Conservation (phyloP, 805 yeast genomes). For the Candida pseudoglaebosa region DNA sequence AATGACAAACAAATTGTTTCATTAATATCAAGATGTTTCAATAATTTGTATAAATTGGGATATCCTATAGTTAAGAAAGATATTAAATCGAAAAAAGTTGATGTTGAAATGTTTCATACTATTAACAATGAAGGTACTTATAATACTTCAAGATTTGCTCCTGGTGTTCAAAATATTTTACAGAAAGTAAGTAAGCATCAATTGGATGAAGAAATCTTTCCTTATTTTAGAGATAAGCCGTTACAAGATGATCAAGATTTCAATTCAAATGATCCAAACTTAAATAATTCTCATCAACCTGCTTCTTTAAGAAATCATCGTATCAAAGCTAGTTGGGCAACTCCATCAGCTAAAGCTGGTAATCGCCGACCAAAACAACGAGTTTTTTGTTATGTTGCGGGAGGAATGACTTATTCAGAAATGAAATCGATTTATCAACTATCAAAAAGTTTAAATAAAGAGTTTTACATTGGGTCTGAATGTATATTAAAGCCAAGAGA, state of each 20-base stretch:
- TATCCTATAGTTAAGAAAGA: conserved; percentile 46
- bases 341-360: conserved; percentile 15
- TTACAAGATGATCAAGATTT: conserved; percentile 42
- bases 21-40: conserved; percentile 50
- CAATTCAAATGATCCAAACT: conserved; percentile 6
- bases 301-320: conserved; percentile 62
- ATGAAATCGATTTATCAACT: conserved; percentile 71
- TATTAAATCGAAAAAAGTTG: conserved; percentile 40
- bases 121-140: conserved; percentile 48
- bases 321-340: conserved; percentile 77
- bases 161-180: conserved; percentile 61
- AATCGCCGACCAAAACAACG: conserved; percentile 48
- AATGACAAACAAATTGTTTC: conserved; percentile 46
- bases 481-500: conserved; percentile 59
- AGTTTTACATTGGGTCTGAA: conserved; percentile 79
- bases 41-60: conserved; percentile 48
- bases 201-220: conserved; percentile 59
- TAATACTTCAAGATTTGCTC: conserved; percentile 68
- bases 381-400: conserved; percentile 76
- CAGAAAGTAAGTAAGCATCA: conserved; percentile 47
- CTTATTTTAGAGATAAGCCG: conserved; percentile 74
- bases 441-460: conserved; percentile 57
- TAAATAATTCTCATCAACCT: not conserved
- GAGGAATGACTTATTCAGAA: conserved; percentile 87
- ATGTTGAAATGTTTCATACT: conserved; percentile 54